Base-by-base conservation (phyloP, 768 basidiomycete species). In the Mrakia hoshinonis region DNA sequence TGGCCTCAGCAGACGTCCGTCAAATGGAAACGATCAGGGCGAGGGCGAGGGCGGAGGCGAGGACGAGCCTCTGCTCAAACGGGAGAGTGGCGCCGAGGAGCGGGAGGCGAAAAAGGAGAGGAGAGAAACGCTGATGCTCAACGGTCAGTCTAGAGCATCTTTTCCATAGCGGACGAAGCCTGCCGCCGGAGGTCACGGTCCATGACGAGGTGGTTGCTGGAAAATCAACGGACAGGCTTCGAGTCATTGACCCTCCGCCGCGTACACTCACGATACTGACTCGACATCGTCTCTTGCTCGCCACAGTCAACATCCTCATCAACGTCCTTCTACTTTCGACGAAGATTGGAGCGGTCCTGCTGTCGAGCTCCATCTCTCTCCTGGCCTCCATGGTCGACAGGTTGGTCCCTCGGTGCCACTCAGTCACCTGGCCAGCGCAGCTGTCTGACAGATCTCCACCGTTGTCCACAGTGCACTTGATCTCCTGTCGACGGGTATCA, bases 221-320 rank as follows among this genome's bases (percentile, higher is more conserved):
- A n/a, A n/a, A n/a, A n/a, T n/a, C n/a, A n/a, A n/a, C 29, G 12
- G n/a, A 51, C 24, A n/a, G n/a, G n/a, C n/a, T n/a, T n/a, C n/a
- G n/a, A n/a, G n/a, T n/a, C n/a, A n/a, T n/a, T n/a, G n/a, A n/a
- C n/a, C n/a, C n/a, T n/a, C n/a, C n/a, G n/a, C n/a, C n/a, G n/a
- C n/a, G n/a, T n/a, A n/a, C n/a, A n/a, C n/a, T n/a, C n/a, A n/a
- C n/a, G n/a, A n/a, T n/a, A 18, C 15, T 24, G 49, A 5, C 7
- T 51, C 22, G 6, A 20, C 5, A 20, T 36, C 6, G 5, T n/a
- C 13, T 18, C 34, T 31, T 60, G 43, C 43, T 43, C 22, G n/a
- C n/a, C n/a, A 47, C 51, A 71, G 70, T 72, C 54, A 72, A 72
- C 47, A 65, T 72, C 52, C 13, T 43, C 36, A 55, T 72, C 52